Base-by-base conservation (phyloP, 148 eudicot genomes). In the Rhododendron griersonianum region DNA sequence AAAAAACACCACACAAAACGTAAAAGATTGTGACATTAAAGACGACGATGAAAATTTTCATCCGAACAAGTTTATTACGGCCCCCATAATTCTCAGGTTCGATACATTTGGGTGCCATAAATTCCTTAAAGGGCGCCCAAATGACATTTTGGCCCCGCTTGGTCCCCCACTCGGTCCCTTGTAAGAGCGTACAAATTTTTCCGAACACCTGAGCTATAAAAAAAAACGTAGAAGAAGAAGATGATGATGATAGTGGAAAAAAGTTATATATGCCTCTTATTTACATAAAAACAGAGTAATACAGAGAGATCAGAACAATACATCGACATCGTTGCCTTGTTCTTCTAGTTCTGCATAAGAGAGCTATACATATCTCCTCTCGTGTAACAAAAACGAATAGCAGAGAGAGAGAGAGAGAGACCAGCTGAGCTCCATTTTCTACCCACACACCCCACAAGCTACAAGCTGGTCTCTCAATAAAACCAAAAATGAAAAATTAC, bases 351-450 rank as follows among this genome's bases (percentile, higher is more conserved):
- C 61, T 55, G 5, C 18, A 19, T 19, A 50, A 39, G 14, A 11
- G 8, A 63, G 35, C 35, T 67, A 67, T 84, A 65, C 55, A 48
- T 37, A 78, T 8, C 82, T 84, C 84, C 86, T 65, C 84, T 50
- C 44, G 21, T 82, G 69, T 45, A 83, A 28, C 41, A 14, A 71
- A 78, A 33, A 51, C 3, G 78, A 80, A 88, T 87, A 88, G 87
- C 90, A 89, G 90, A 89, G 91, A 41, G 45, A 41, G 45, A 41
- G 45, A 41, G 45, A 41, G 45, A 41, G 45, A 89, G 90, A 91
- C 90, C 94, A 95, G 98, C 98, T 93, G 98, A 95, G 98, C 95
- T 95, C 89, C 91, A 86, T 79, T 82, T 81, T 90, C 48, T 75
- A 75, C 48, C 25, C 39, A 39, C 48, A 39, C 48, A 75, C 83